A percentile compares a stretch with the other conserved stretches of the same genome.
Conservation (phyloP, 345 rosid genomes). For the Brassica juncea region DNA sequence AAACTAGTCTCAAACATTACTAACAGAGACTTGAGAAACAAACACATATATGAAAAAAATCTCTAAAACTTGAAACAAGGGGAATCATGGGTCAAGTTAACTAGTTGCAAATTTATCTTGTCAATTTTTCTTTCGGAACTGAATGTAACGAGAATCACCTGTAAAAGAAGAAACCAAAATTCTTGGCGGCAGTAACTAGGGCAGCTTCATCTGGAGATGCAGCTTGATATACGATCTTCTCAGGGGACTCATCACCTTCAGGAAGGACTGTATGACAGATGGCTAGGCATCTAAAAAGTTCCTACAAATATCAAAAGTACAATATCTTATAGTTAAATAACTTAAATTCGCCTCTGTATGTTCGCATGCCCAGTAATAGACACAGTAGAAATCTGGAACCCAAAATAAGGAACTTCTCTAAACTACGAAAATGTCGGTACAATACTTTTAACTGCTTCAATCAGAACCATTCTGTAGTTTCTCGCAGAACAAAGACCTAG, state of each 20-base stretch:
- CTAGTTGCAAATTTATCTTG: constrained; percentile 18
- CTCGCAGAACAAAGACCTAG: constrained; percentile 16
- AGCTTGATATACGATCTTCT: constrained; percentile 90
- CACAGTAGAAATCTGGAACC: constrained; percentile 8
- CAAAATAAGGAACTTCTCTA: constrained; percentile 9
- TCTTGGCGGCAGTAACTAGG: constrained; percentile 93
- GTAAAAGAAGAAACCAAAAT: constrained; percentile 97
- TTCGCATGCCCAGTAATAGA: neutral
- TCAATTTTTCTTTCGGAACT: constrained; percentile 12
- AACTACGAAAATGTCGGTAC: neutral
- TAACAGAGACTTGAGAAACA: constrained; percentile 21
- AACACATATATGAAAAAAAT: constrained; percentile 6
- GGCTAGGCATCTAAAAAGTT: constrained; percentile 98
- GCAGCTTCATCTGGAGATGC: constrained; percentile 99
- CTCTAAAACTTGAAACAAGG: neutral
- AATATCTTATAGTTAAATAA: neutral
- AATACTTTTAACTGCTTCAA: neutral
- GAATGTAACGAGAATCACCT: constrained; percentile 47
- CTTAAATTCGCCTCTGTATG: neutral
- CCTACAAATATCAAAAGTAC: constrained; percentile 52
- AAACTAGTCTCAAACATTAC: constrained; percentile 35
- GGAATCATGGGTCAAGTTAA: constrained; percentile 2
- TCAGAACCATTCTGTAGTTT: constrained; percentile 1
- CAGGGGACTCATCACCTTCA: constrained; percentile 97
- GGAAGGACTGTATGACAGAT: constrained; percentile 99